Conservation (phyloP, 768 basidiomycete species). For the Calocera viscosa region DNA sequence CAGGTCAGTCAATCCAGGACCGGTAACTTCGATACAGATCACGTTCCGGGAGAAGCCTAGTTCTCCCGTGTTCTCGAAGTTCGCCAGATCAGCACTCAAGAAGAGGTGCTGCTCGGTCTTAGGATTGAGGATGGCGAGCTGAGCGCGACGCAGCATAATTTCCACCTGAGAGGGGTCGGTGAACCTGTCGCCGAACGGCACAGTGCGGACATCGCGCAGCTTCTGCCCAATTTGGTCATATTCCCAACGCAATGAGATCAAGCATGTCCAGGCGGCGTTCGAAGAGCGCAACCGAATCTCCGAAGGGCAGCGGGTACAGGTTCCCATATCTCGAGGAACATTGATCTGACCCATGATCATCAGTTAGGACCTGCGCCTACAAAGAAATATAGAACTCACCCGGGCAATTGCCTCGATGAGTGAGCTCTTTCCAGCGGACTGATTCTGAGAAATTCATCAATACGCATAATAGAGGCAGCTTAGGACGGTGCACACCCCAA, state of each 20-base stretch:
- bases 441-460: slow-evolving; percentile 23
- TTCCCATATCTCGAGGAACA: slow-evolving; percentile 39
- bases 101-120: slow-evolving; percentile 13
- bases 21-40: slow-evolving; percentile 37
- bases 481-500: slow-evolving; percentile 23
- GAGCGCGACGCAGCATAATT: slow-evolving; percentile 44
- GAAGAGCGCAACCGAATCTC: slow-evolving; percentile 27
- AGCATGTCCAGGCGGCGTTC: slow-evolving; percentile 23
- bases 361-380: not conserved
- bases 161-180: slow-evolving; percentile 37
- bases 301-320: slow-evolving; percentile 35
- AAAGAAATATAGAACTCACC: slow-evolving; percentile 21
- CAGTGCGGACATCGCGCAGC: slow-evolving; percentile 22
- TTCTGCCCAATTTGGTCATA: slow-evolving; percentile 26
- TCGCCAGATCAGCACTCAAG: slow-evolving; percentile 14
- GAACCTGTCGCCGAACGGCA: slow-evolving; percentile 35
- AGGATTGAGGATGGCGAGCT: slow-evolving; percentile 40
- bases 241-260: slow-evolving; percentile 36
- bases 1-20: slow-evolving; percentile 29
- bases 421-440: slow-evolving; percentile 34
- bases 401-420: slow-evolving; percentile 43
- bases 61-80: slow-evolving; percentile 20
- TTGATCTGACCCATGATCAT: slow-evolving; percentile 27
- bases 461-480: not conserved
- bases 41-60: slow-evolving; percentile 39